phyloP scores from a whole-genome alignment of 2,329 filamentous ascomycete genomes.

The Cladosporium sp. region DNA sequence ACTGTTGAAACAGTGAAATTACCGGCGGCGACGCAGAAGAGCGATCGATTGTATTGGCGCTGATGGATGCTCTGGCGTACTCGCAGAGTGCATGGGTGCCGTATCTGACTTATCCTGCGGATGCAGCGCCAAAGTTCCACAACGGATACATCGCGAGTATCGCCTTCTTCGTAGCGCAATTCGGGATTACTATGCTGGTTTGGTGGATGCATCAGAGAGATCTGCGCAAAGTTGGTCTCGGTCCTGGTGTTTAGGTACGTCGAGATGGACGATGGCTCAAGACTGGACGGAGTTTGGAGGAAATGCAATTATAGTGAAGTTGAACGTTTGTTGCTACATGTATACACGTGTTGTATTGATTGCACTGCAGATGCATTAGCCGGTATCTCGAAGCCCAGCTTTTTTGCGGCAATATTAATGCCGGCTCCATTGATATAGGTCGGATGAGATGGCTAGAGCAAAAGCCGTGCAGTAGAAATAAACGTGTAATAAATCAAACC shows the following conservation, averaged over 20 bases:
- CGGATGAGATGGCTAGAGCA: background rate
- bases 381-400: background rate
- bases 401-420: too few species aligned
- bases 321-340: background rate
- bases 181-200: conserved; percentile 3
- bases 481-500: background rate
- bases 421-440: background rate
- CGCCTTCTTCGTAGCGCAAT: conserved; percentile 6
- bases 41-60: conserved; percentile 63
- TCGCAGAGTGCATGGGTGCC: conserved; percentile 71
- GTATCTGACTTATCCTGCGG: conserved; percentile 10
- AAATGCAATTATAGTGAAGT: background rate
- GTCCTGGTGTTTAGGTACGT: background rate
- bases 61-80: conserved; percentile 72
- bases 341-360: too few species aligned
- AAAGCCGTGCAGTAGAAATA: background rate
- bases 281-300: background rate
- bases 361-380: background rate
- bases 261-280: background rate
- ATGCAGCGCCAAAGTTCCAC: conserved; percentile 8
- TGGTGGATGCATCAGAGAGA: conserved; percentile 18
- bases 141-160: conserved; percentile 38
- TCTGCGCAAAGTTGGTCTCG: conserved; percentile 3
- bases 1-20: conserved; percentile 43
- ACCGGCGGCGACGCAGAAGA: conserved; percentile 62